Evolutionary conservation across 2,329 filamentous ascomycete genomes (phyloP), one percentile per base, ranked within the genome.

Genomic region (Penicillium corylophilum): DNA sequence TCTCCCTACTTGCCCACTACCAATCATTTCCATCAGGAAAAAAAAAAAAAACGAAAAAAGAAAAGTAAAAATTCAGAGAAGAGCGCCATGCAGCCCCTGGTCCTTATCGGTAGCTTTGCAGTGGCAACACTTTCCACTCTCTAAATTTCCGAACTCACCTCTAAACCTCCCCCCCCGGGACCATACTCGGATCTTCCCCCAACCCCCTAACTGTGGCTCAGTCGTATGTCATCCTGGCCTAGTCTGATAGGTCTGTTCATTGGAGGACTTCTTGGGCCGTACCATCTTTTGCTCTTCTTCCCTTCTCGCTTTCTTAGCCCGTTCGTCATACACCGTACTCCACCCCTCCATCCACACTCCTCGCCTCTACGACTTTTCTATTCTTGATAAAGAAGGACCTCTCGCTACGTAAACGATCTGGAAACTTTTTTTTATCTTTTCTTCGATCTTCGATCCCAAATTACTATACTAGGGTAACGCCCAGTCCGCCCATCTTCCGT

Each of bases 181-280:
- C 46, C 28, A 50, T 33, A 29, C 20, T 23, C 23, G 4, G 33
- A 36, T 36, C 38, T 45, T 46, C 46, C n/a, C 42, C 28, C 38
- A 35, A 13, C 48, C 42, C 43, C 41, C n/a, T 23, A 50, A 56
- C 31, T 54, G 54, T 62, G 60, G 59, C 59, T 58, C 54, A 46
- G 55, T 61, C 47, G 18, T 41, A 54, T 54, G 55, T 45, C 53
- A 55, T 44, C 55, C 26, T 29, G 45, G 51, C 44, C 29, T 59
- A 18, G 9, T 48, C 43, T 50, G 49, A 44, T 56, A 35, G 44
- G 20, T 44, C 50, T 46, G 49, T 51, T 55, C 54, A 63, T 62
- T 63, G 59, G 61, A 60, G 50, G 48, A 55, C 49, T 43, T 48
- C 29, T 57, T 55, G 49, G 47, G 57, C 57, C 59, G 59, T 61